Percentiles rank a stretch among this genome's conserved stretches.
Evolutionary conservation across 2,329 filamentous ascomycete species (phyloP).

Genomic region (Xylaria sp.): DNA sequence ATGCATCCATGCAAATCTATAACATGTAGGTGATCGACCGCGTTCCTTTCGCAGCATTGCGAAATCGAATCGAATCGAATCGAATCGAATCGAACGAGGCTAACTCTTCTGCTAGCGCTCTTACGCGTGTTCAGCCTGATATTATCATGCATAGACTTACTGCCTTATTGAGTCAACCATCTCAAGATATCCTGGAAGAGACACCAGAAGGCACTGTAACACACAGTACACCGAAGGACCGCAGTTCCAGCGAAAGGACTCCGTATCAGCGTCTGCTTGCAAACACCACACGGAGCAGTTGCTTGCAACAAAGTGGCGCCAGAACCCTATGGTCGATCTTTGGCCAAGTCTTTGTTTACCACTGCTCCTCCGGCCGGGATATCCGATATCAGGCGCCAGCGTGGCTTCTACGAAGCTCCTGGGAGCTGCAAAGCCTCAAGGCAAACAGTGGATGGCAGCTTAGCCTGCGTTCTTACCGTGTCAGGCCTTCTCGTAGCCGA

Average conservation of each 20-base stretch:
- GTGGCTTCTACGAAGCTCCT: constrained; percentile 13
- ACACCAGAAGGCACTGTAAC: too few relatives aligned
- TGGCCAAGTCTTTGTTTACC: neutral
- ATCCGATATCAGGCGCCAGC: constrained; percentile 9
- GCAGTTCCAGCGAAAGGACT: too few relatives aligned
- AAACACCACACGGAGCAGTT: too few relatives aligned
- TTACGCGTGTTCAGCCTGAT: constrained; percentile 23
- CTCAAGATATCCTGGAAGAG: neutral
- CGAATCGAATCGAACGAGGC: constrained; percentile 8
- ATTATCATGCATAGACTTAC: constrained; percentile 24
- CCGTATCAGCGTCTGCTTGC: too few relatives aligned
- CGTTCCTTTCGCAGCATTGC: neutral
- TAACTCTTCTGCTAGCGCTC: constrained; percentile 10
- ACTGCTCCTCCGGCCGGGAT: neutral
- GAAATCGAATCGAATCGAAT: too few relatives aligned
- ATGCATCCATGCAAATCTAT: constrained; percentile 27
- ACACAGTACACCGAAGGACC: too few relatives aligned
- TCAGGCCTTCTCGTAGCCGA: neutral
- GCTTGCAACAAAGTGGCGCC: neutral
- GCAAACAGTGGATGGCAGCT: constrained; percentile 14
- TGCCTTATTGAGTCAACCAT: neutral
- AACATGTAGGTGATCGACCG: constrained; percentile 19
- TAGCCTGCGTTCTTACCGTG: constrained; percentile 9
- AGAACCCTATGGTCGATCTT: constrained; percentile 2
- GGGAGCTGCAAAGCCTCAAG: constrained; percentile 18